A percentile compares a stretch with the other conserved stretches of the same genome.
Evolutionary conservation across 192 early-diverging fungal species (phyloP).

Genomic region (Diversispora eburnea): DNA sequence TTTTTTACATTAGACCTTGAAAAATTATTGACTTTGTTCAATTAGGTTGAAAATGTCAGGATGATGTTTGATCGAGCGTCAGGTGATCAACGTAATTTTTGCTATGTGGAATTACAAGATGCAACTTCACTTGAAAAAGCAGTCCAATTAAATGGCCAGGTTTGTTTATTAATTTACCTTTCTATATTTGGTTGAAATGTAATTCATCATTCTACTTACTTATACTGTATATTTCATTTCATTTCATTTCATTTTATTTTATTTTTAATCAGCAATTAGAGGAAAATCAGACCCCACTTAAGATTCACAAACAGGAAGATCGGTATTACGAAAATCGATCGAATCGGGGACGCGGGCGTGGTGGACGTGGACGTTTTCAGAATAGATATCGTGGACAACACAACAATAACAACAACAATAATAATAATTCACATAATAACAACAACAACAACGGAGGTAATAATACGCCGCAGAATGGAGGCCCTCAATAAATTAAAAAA

Average conservation of each 20-base stretch:
- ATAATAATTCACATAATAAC: too few relatives aligned
- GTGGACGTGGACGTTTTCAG: too few relatives aligned
- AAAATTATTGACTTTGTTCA: background rate
- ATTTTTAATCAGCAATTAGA: background rate
- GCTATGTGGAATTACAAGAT: slow-evolving; percentile 22
- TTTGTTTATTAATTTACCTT: background rate
- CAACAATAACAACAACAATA: too few relatives aligned
- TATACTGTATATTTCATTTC: too few relatives aligned
- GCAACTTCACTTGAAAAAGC: slow-evolving; percentile 3
- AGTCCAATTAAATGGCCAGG: slow-evolving; percentile 20
- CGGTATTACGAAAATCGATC: background rate
- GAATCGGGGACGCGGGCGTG: too few relatives aligned
- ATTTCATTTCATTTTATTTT: background rate
- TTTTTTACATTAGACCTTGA: background rate
- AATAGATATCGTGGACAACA: too few relatives aligned
- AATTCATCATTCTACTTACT: too few relatives aligned
- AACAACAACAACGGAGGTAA: too few relatives aligned
- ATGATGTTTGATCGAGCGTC: background rate
- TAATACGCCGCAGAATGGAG: too few relatives aligned
- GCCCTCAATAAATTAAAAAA: too few relatives aligned
- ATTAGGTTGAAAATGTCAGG: slow-evolving; percentile 11
- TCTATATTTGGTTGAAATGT: background rate
- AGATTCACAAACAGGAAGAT: background rate
- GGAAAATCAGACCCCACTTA: background rate
- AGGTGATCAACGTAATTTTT: background rate